Base-by-base conservation (phyloP, 495 filamentous ascomycete genomes). In the Sordaria brevicollis region DNA sequence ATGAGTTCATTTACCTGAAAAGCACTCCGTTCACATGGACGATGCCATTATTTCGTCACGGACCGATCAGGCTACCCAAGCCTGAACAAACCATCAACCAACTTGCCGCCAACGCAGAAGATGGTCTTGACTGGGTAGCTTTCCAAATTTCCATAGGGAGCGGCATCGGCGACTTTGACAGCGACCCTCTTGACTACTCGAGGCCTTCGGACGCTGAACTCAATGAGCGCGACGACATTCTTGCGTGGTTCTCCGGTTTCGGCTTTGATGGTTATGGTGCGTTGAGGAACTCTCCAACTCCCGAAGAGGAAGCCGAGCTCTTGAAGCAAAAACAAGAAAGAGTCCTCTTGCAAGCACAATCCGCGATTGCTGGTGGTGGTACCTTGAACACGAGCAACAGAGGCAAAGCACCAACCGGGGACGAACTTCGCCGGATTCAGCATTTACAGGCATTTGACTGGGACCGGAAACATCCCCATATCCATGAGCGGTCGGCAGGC, bases 91-190 rank as follows among this genome's bases (percentile, higher is more conserved):
- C 73, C 7, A 75, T 78, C 3, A 73, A 73, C 36, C 79, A 79
- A 49, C 72, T 81, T 66, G 78, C 75, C 57, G 71, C 81, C 29
- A 76, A 76, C n/a, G 75, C 77, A 6, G 83, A 83, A 66, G 81
- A 83, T 33, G 79, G 76, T 33, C 75, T 87, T 8, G 85, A 87
- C 76, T 86, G 83, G 85, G 86, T 84, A 21, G 85, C 85, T 11
- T 86, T 86, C 72, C 85, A 87, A 73, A 86, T 86, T 77, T 84
- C 85, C 9, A 86, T 86, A 62, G 76, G 81, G 0, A 84, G 85
- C 31, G 83, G 81, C 6, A 79, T 79, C 17, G 82, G 82, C 36
- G 82, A 82, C 70, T 80, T 79, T 4, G 77, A 83, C 68, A 75
- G 76, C 49, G 82, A 84, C 39, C 73, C 76, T 17, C 81, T 80